A percentile compares a stretch with the other conserved stretches of the same genome.
phyloP scores from a whole-genome alignment of 176 grass and related monocot genomes.

The Guadua angustifolia region DNA sequence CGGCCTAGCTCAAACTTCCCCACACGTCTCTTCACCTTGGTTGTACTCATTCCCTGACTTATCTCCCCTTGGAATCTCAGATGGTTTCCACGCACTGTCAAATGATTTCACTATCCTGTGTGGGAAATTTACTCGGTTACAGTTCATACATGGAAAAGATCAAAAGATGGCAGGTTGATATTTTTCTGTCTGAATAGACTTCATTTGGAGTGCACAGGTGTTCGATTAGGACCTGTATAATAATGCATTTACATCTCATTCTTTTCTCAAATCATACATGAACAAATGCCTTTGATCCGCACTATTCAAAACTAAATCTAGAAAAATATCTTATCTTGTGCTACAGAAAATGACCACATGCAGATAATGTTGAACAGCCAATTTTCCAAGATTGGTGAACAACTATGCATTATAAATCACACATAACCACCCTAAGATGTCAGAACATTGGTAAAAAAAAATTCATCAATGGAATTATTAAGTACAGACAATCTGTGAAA shows the following conservation, averaged over 20 bases:
- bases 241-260: background rate
- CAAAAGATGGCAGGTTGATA: background rate
- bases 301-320: background rate
- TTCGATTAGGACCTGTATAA: background rate
- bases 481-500: background rate
- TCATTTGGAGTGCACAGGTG: background rate
- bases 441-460: background rate
- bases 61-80: background rate
- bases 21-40: constrained; percentile 90
- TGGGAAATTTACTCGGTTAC: constrained; percentile 13
- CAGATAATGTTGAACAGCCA: background rate
- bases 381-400: background rate
- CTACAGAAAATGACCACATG: background rate
- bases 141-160: background rate
- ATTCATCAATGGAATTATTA: background rate
- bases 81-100: background rate
- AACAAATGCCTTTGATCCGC: background rate
- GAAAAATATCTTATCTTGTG: background rate
- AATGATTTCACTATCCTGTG: constrained; percentile 39
- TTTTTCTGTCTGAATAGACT: background rate
- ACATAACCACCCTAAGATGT: background rate
- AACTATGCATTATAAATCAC: background rate
- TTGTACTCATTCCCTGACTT: constrained; percentile 64
- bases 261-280: background rate
- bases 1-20: constrained; percentile 95